Percentiles rank a stretch among this genome's conserved stretches.
Evolutionary conservation across 1,284 basidiomycete genomes (phyloP).

Genomic region (Trametes versicolor): DNA sequence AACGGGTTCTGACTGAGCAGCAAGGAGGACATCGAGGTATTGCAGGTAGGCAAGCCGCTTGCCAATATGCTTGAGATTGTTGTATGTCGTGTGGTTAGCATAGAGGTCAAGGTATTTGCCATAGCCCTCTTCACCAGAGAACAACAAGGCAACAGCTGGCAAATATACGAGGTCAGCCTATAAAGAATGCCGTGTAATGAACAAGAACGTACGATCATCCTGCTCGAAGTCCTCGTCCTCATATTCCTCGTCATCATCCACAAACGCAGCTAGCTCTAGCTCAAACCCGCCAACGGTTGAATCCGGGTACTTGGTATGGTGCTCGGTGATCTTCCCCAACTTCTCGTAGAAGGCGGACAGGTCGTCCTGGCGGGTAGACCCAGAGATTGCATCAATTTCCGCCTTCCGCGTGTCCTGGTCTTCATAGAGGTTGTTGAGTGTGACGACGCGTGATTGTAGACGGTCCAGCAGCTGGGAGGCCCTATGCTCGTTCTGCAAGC

Average conservation of each 20-base stretch:
- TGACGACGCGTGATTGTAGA: constrained; percentile 73
- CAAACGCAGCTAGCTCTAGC: constrained; percentile 81
- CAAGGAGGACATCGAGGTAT: constrained; percentile 87
- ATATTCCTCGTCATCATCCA: constrained; percentile 76
- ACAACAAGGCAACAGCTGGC: constrained; percentile 86
- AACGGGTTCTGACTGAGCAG: constrained; percentile 62
- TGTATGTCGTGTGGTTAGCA: constrained; percentile 87
- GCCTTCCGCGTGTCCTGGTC: constrained; percentile 74
- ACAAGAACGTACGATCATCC: constrained; percentile 76
- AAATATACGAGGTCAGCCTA: constrained; percentile 29
- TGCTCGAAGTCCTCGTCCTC: constrained; percentile 80
- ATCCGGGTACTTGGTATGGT: constrained; percentile 96
- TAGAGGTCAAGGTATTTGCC: constrained; percentile 97
- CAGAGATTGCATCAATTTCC: constrained; percentile 72
- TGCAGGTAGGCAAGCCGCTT: constrained; percentile 89
- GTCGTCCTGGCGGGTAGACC: constrained; percentile 70
- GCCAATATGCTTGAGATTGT: constrained; percentile 87
- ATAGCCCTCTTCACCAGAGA: constrained; percentile 96
- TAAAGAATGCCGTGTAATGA: constrained; percentile 1
- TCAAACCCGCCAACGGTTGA: constrained; percentile 83
- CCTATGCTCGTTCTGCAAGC: constrained; percentile 86
- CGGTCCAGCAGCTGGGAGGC: constrained; percentile 88
- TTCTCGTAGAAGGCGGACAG: constrained; percentile 94
- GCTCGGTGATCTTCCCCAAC: constrained; percentile 94
- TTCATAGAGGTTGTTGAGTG: constrained; percentile 77